Evolutionary conservation across 2,329 filamentous ascomycete species (phyloP), one percentile per base, ranked within the genome.

Genomic region (Penicillium sp.): DNA sequence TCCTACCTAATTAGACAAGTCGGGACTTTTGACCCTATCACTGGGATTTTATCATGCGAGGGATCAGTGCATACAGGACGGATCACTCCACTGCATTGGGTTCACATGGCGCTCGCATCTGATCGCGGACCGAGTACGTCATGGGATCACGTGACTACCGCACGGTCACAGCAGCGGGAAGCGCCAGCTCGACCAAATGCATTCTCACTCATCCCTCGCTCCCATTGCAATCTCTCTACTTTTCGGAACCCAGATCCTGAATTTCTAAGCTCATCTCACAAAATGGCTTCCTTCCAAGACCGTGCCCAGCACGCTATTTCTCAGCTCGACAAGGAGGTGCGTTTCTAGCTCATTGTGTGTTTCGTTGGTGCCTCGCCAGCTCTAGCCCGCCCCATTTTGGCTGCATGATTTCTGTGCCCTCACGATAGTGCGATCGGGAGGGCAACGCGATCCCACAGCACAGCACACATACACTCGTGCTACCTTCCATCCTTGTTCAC

Each of bases 291-390:
- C 72, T 81, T 86, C 77, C 84, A 87, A 75, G 84, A 87, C 68
- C 81, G 81, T 74, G 82, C 83, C 67, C 83, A 86, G 77, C 81
- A 87, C 74, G 81, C 85, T 66, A 82, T 88, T 67, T 83, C 83
- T 67, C 84, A 87, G 79, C 84, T 88, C 71, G 86, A 88, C 79
- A 88, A 88, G 78, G 84, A 86, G 82, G 84, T 87, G 74, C 66
- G 81, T 74, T 57, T 63, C 59, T 58, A 47, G 21, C 43, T 37
- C 44, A 59, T 60, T 66, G 62, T 64, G 59, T 67, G 61, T 57
- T 63, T 61, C 47, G 57, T 49, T 63, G 58, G 62, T 60, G 61
- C 57, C 49, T 60, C 60, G 55, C 54, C 53, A 58, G 61, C 55
- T 63, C 49, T 39, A 61, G 56, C 58, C 59, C 50, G 52, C 44